Evolutionary conservation across 495 filamentous ascomycete genomes (phyloP).

Genomic region (Aspergillus cavernicola): DNA sequence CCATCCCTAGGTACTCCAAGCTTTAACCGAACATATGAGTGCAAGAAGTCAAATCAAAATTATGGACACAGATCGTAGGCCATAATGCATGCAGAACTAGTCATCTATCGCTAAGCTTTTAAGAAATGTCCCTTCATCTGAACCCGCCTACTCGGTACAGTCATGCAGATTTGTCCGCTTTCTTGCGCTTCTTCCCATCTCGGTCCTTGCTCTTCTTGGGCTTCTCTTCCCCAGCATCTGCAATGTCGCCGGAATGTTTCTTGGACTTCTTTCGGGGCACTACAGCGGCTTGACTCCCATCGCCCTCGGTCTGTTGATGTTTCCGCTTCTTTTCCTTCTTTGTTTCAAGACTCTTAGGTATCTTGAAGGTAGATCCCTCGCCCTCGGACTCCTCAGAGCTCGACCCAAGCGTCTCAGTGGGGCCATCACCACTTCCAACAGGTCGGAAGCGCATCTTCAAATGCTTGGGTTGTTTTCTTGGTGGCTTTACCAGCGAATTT

Average conservation of each 20-base stretch:
- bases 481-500: slow-evolving; percentile 38
- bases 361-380: slow-evolving; percentile 38
- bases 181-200: slow-evolving; percentile 45
- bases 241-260: slow-evolving; percentile 31
- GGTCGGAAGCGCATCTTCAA: slow-evolving; percentile 59
- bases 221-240: slow-evolving; percentile 26
- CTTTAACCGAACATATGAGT: too few species aligned
- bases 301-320: slow-evolving; percentile 36
- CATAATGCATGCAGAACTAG: slow-evolving; percentile 9
- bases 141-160: background rate
- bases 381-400: slow-evolving; percentile 47
- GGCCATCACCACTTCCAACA: slow-evolving; percentile 43
- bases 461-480: slow-evolving; percentile 53
- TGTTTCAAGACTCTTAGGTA: slow-evolving; percentile 19
- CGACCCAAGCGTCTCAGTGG: slow-evolving; percentile 46
- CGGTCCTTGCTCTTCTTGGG: slow-evolving; percentile 40
- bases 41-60: too few species aligned
- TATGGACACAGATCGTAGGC: too few species aligned
- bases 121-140: background rate
- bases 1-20: too few species aligned
- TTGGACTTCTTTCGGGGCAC: slow-evolving; percentile 44
- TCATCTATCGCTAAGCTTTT: slow-evolving; percentile 12
- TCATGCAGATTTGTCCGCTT: slow-evolving; percentile 33
- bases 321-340: slow-evolving; percentile 42
- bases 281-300: slow-evolving; percentile 24